Base-by-base conservation (phyloP, 2,329 filamentous ascomycete species). In the Xenosphaeropsis pyriputrescens region DNA sequence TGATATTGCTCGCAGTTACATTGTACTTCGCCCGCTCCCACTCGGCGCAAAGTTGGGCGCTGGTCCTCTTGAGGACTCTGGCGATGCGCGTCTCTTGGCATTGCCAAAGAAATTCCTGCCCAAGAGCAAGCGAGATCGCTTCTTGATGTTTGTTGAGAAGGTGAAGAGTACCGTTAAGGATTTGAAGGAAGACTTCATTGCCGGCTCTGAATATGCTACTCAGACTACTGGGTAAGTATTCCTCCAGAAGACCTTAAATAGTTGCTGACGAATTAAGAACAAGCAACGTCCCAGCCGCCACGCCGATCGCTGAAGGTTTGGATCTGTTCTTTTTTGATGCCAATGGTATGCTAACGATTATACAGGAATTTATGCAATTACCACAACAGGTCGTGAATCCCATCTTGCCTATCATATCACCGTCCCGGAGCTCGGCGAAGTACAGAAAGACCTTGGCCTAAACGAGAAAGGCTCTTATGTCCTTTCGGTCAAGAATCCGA, bases 31-130 rank as follows among this genome's bases (percentile, higher is more conserved):
- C 1, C 85, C 85, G 1, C 62, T 89, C 4, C 73, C 70, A 1
- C 61, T 67, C 5, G 79, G 77, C n/a, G 75, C 75, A n/a, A 75
- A 78, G 45, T 63, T 91, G 30, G 67, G 71, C 16, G 57, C 61
- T 6, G 65, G 63, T 0, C 50, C 64, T 0, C 59, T 73, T 17
- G 54, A 59, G 19, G 64, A 72, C 42, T 58, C 57, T 5, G 63
- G 68, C 11, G 80, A 80, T 52, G 79, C 76, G 41, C 74, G 86
- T 12, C 61, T 94, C 4, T 63, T 93, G 37, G 76, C 79, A 1
- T 59, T 95, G 14, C 86, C 86, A 0, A 94, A 94, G 60, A 94
- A 94, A 56, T 72, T 74, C 2, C 72, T 91, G 8, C 86, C 86
- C 0, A 69, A 70, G 38, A 79, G 70, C 15, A 70, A 71, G 12